Evolutionary conservation across 2,329 filamentous ascomycete genomes (phyloP).

Genomic region (Sclerotiophoma versabilis): DNA sequence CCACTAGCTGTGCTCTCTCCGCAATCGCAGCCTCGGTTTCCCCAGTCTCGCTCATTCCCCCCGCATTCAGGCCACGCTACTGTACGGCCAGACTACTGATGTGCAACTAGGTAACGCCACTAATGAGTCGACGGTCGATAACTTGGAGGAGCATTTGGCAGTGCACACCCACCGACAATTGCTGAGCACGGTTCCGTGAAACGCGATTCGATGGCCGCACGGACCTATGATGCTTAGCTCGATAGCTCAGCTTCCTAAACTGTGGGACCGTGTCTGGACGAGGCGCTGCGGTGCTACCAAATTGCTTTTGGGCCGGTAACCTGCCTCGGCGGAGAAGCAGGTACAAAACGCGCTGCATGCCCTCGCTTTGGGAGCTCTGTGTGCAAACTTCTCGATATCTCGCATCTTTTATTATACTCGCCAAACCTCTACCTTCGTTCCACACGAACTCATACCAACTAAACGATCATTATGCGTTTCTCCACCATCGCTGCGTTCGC

Average conservation of each 20-base stretch:
- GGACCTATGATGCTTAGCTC: slow-evolving; percentile 7
- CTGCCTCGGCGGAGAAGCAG: slow-evolving; percentile 7
- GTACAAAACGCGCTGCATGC: slow-evolving; percentile 15
- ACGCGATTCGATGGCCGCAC: slow-evolving; percentile 14
- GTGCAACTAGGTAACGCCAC: slow-evolving; percentile 4
- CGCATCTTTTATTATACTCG: not conserved
- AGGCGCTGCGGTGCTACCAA: slow-evolving; percentile 13
- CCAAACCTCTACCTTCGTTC: slow-evolving; percentile 11
- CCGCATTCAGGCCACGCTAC: slow-evolving; percentile 13
- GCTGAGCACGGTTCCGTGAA: slow-evolving; percentile 3
- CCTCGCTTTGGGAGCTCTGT: not conserved
- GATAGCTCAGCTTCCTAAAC: slow-evolving; percentile 4
- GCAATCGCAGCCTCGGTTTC: slow-evolving; percentile 10
- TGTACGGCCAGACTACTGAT: slow-evolving; percentile 9
- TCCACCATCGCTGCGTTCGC: slow-evolving; percentile 34
- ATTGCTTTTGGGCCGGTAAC: slow-evolving; percentile 7
- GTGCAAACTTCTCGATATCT: slow-evolving; percentile 6
- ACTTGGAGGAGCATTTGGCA: not conserved
- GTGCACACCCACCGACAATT: not conserved
- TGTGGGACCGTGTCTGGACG: slow-evolving; percentile 3
- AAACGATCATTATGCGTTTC: slow-evolving; percentile 42
- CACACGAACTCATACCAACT: not conserved
- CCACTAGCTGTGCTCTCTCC: not conserved
- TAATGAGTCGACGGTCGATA: slow-evolving; percentile 1
- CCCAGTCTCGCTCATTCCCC: slow-evolving; percentile 4